These are phyloP conservation scores for Phytopythium mirpurense DNA, from an alignment of 352 stramenopile species.

Conservation along the genomic window DNA sequence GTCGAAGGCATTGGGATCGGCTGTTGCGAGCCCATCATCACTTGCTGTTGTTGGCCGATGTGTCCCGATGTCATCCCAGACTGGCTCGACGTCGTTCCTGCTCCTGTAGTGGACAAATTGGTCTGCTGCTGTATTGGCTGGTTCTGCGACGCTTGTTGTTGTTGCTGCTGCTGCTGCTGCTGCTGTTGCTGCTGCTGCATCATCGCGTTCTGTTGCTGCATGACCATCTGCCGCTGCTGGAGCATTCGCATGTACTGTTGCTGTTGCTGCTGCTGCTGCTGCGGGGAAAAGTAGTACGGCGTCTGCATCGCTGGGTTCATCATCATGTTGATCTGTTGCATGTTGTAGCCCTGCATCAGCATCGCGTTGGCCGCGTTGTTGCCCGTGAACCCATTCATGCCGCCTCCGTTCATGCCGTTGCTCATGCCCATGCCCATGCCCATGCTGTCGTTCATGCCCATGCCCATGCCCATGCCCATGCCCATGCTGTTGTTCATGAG, in stretches of 20 bases:
- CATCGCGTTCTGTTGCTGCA: conserved; percentile 25
- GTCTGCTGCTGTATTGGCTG: conserved; percentile 18
- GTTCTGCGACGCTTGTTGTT: conserved; percentile 30
- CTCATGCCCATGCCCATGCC: conserved; percentile 35
- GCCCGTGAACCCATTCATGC: conserved; percentile 41
- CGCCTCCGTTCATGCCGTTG: conserved; percentile 41
- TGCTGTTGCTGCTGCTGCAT: conserved; percentile 33
- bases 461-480: conserved; percentile 52
- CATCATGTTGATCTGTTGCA: conserved; percentile 73
- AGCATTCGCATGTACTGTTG: conserved; percentile 65
- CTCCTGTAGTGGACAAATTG: conserved; percentile 11
- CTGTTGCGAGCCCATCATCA: conserved; percentile 25
- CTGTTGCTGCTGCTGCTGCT: conserved; percentile 74
- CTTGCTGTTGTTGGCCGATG: conserved; percentile 27
- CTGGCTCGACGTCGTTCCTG: conserved; percentile 14
- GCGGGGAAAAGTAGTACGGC: conserved; percentile 60
- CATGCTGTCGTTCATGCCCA: conserved; percentile 45
- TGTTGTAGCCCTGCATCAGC: conserved; percentile 65
- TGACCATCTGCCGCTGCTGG: conserved; percentile 33
- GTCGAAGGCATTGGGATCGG: conserved; percentile 16
- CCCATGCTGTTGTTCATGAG: conserved; percentile 35
- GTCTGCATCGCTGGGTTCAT: conserved; percentile 51
- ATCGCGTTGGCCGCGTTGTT: conserved; percentile 50
- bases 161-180: conserved; percentile 35
- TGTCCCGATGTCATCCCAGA: background rate